These are phyloP conservation scores for Fusarium haematococcum DNA, from an alignment of 2,329 filamentous ascomycete genomes.

Conservation along the genomic window DNA sequence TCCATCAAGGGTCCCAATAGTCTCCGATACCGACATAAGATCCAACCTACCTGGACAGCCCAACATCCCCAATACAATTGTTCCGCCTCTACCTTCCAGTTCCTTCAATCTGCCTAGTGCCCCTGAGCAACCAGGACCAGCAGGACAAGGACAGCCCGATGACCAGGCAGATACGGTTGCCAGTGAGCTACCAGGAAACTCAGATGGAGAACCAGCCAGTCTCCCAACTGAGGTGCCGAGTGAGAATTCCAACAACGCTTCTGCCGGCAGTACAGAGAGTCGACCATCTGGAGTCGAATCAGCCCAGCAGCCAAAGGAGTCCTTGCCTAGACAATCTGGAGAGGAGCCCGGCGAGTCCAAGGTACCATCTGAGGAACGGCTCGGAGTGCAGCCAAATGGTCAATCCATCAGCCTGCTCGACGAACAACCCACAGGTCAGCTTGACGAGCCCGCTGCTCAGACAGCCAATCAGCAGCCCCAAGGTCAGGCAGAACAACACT, in stretches of 20 bases:
- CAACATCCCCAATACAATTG: neutral
- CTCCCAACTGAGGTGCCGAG: neutral
- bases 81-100: neutral
- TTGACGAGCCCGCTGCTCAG: neutral
- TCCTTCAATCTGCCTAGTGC: neutral
- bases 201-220: neutral
- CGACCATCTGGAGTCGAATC: neutral
- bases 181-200: neutral
- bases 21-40: neutral
- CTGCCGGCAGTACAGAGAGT: neutral
- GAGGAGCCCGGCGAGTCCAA: neutral
- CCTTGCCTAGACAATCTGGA: neutral
- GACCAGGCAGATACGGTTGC: slow-evolving; percentile 2
- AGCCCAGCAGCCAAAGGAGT: neutral
- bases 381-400: neutral
- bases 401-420: neutral
- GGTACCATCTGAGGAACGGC: neutral
- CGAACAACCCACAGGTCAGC: neutral
- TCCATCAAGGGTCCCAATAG: slow-evolving; percentile 2
- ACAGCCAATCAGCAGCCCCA: neutral
- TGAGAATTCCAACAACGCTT: neutral
- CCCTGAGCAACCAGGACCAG: slow-evolving; percentile 2
- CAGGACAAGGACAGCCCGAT: neutral
- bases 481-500: neutral
- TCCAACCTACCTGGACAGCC: slow-evolving; percentile 2